phyloP scores from a whole-genome alignment of 176 grass and related monocot species.

The Dendrocalamus sinicus region DNA sequence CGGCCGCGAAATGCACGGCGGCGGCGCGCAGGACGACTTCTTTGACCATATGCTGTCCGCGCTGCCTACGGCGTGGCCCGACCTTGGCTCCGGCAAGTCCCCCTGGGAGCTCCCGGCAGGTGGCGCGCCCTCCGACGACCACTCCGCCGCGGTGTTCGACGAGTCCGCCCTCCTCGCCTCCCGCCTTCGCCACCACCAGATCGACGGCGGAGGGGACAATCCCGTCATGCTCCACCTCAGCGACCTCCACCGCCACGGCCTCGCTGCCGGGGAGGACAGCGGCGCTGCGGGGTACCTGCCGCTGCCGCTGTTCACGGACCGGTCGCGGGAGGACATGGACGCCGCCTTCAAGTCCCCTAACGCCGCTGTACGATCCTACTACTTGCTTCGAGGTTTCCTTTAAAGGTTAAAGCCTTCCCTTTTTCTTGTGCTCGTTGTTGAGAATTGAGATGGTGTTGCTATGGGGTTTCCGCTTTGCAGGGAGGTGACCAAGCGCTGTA shows the following conservation, averaged over 20 bases:
- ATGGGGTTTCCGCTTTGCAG: slow-evolving; percentile 23
- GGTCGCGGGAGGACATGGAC: slow-evolving; percentile 59
- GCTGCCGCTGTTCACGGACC: slow-evolving; percentile 63
- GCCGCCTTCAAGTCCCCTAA: slow-evolving; percentile 69
- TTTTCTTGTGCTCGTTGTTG: slow-evolving; percentile 4
- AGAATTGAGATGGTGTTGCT: slow-evolving; percentile 19
- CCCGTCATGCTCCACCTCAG: slow-evolving; percentile 66
- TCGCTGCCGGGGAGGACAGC: slow-evolving; percentile 21
- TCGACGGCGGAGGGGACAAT: slow-evolving; percentile 66
- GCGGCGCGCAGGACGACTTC: slow-evolving; percentile 75
- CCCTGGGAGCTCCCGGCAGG: slow-evolving; percentile 62
- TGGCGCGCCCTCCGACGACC: slow-evolving; percentile 26
- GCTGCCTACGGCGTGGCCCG: slow-evolving; percentile 70
- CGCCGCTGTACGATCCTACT: slow-evolving; percentile 50
- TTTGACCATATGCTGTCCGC: slow-evolving; percentile 90
- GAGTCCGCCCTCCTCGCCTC: slow-evolving; percentile 69
- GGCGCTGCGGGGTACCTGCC: slow-evolving; percentile 52
- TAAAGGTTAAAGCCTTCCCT: too few relatives aligned
- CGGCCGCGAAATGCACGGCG: slow-evolving; percentile 62
- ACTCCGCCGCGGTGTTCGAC: slow-evolving; percentile 52
- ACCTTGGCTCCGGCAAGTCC: slow-evolving; percentile 68
- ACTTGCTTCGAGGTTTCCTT: background rate
- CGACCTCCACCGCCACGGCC: slow-evolving; percentile 48
- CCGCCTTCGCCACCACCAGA: slow-evolving; percentile 82
- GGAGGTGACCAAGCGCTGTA: slow-evolving; percentile 48